Percentiles rank a stretch among this genome's conserved stretches.
These are phyloP conservation scores for Septoria petroselini DNA, from an alignment of 2,329 filamentous ascomycete species.

Conservation along the genomic window DNA sequence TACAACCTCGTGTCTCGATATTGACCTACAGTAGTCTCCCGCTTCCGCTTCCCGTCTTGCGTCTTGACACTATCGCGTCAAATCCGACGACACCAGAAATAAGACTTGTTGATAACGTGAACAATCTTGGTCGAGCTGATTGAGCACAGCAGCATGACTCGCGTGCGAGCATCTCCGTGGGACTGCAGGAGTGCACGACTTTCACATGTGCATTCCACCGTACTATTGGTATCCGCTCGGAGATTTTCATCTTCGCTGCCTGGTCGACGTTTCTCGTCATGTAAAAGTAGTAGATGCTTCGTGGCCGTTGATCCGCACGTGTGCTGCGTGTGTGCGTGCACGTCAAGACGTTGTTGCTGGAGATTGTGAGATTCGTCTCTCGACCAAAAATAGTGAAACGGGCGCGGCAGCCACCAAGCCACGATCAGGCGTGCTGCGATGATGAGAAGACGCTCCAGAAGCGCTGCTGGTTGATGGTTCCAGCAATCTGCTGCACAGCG, in stretches of 20 bases:
- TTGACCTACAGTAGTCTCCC: constrained; percentile 23
- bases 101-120: no score
- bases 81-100: constrained; percentile 14
- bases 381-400: constrained; percentile 25
- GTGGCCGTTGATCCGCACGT: constrained; percentile 6
- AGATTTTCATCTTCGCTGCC: constrained; percentile 19
- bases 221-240: constrained; percentile 21
- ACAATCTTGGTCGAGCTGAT: constrained; percentile 12
- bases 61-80: constrained; percentile 17
- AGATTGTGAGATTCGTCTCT: constrained; percentile 14
- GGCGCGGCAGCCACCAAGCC: constrained; percentile 12
- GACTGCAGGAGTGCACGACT: constrained; percentile 14
- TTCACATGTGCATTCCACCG: constrained; percentile 10
- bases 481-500: no score
- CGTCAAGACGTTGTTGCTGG: background rate
- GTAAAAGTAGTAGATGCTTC: no score
- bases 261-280: constrained; percentile 11
- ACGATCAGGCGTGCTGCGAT: no score
- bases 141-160: constrained; percentile 25
- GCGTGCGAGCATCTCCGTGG: constrained; percentile 26
- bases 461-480: no score
- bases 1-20: constrained; percentile 27
- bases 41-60: constrained; percentile 18
- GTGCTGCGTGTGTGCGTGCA: background rate
- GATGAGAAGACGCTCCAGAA: no score